Conservation (phyloP, 2,329 filamentous ascomycete genomes). For the Herpotrichia juniperi region DNA sequence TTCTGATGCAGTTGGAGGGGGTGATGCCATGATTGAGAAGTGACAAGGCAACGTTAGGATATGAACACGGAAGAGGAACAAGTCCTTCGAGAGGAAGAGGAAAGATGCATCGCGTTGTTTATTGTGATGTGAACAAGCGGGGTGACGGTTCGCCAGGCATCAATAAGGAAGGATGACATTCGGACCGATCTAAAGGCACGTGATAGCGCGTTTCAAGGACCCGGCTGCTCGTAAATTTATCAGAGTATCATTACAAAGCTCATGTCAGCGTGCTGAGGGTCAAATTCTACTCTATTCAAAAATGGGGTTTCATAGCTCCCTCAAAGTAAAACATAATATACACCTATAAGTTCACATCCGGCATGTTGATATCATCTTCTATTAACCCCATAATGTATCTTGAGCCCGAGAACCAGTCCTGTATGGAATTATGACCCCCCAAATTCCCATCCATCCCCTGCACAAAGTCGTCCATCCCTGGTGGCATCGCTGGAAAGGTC, state of each 20-base stretch:
- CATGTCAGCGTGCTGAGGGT: not conserved
- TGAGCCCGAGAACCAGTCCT: slow-evolving; percentile 71
- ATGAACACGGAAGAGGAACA: not conserved
- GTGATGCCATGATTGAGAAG: slow-evolving; percentile 17
- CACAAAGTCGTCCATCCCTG: slow-evolving; percentile 9
- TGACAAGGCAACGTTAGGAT: not conserved
- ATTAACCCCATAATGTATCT: slow-evolving; percentile 69
- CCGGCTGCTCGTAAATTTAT: not conserved
- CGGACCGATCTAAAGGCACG: too few relatives aligned
- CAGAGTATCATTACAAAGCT: not conserved
- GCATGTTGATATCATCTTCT: slow-evolving; percentile 61
- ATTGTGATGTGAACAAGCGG: not conserved
- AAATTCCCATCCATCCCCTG: slow-evolving; percentile 3
- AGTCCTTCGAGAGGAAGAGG: not conserved
- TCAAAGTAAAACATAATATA: not conserved
- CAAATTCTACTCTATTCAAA: not conserved
- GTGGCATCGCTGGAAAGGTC: not conserved
- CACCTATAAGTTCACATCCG: slow-evolving; percentile 24
- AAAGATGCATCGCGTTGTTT: not conserved
- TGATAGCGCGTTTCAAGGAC: too few relatives aligned
- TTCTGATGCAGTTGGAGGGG: slow-evolving; percentile 11
- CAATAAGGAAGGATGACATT: not conserved
- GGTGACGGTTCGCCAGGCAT: not conserved
- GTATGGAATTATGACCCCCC: slow-evolving; percentile 53
- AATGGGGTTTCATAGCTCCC: not conserved